Conservation (phyloP, 805 yeast species). For the Sugiyamaella marilandica region DNA sequence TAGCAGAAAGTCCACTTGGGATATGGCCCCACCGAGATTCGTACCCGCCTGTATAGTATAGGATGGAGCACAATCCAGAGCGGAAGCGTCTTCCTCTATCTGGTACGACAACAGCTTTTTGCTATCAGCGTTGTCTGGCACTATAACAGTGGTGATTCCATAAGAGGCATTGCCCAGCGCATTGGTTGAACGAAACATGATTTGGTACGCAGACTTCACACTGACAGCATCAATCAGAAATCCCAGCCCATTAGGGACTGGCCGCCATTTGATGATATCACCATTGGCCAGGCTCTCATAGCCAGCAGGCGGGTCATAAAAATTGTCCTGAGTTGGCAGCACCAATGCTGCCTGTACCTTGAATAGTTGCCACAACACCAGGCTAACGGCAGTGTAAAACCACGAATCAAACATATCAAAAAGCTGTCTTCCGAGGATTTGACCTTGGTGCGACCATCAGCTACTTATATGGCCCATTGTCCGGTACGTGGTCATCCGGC, state of each 20-base stretch:
- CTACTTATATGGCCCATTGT: too few relatives aligned
- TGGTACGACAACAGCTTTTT: conserved; percentile 24
- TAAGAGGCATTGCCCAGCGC: conserved; percentile 15
- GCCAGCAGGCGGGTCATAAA: conserved; percentile 1
- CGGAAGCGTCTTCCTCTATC: conserved; percentile 23
- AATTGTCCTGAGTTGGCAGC: not conserved
- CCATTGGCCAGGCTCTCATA: conserved; percentile 1
- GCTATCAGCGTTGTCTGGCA: conserved; percentile 16
- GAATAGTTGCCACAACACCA: not conserved
- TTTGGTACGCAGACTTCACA: conserved; percentile 15
- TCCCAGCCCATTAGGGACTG: conserved; percentile 1
- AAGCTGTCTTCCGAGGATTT: too few relatives aligned
- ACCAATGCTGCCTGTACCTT: not conserved
- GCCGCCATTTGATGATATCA: conserved; percentile 2
- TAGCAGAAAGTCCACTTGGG: conserved; percentile 6
- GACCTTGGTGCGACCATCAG: too few relatives aligned
- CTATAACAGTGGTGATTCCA: conserved; percentile 17
- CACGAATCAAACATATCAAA: too few relatives aligned
- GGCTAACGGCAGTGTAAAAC: not conserved
- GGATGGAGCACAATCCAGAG: conserved; percentile 27
- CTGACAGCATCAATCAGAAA: not conserved
- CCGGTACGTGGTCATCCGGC: too few relatives aligned
- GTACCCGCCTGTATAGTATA: conserved; percentile 14
- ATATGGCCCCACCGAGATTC: not conserved
- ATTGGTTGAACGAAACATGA: conserved; percentile 18